Conservation (phyloP, 2,329 filamentous ascomycete genomes). For the Monosporascus ibericus region DNA sequence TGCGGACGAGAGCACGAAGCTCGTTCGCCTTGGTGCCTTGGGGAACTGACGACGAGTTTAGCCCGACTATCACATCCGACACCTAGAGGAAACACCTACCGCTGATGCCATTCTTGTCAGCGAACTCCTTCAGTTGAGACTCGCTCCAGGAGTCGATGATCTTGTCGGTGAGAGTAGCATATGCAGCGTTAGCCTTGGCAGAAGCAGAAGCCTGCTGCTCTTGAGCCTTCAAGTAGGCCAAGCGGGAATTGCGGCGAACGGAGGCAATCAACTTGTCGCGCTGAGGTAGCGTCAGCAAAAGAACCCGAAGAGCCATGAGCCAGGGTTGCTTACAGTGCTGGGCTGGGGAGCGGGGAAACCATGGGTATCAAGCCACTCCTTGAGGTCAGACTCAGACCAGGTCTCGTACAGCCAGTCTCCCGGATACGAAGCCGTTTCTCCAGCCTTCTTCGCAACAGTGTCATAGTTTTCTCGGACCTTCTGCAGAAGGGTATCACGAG, state of each 20-base stretch:
- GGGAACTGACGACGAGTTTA: slow-evolving; percentile 54
- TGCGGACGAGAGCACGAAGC: slow-evolving; percentile 80
- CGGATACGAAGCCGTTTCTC: slow-evolving; percentile 78
- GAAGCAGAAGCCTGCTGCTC: slow-evolving; percentile 54
- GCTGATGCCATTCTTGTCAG: slow-evolving; percentile 78
- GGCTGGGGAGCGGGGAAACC: slow-evolving; percentile 85
- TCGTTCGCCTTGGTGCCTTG: slow-evolving; percentile 90
- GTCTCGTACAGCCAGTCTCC: slow-evolving; percentile 89
- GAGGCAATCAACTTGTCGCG: slow-evolving; percentile 85
- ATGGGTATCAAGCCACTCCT: slow-evolving; percentile 85
- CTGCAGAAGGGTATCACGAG: slow-evolving; percentile 74
- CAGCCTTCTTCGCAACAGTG: slow-evolving; percentile 62
- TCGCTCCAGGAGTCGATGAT: slow-evolving; percentile 89
- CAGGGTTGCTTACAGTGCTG: slow-evolving; percentile 39
- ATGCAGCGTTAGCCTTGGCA: slow-evolving; percentile 61
- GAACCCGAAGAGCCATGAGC: not conserved
- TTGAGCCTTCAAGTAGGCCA: slow-evolving; percentile 65
- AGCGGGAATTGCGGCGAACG: slow-evolving; percentile 83
- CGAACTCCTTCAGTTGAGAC: slow-evolving; percentile 82
- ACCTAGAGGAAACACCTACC: slow-evolving; percentile 21
- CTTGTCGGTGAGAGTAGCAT: slow-evolving; percentile 71
- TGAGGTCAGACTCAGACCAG: slow-evolving; percentile 91
- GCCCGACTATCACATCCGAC: slow-evolving; percentile 1
- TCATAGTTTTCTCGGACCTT: slow-evolving; percentile 80
- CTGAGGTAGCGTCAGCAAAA: slow-evolving; percentile 21